phyloP scores from a whole-genome alignment of 257 asterid species.

The Solanum dulcamara region DNA sequence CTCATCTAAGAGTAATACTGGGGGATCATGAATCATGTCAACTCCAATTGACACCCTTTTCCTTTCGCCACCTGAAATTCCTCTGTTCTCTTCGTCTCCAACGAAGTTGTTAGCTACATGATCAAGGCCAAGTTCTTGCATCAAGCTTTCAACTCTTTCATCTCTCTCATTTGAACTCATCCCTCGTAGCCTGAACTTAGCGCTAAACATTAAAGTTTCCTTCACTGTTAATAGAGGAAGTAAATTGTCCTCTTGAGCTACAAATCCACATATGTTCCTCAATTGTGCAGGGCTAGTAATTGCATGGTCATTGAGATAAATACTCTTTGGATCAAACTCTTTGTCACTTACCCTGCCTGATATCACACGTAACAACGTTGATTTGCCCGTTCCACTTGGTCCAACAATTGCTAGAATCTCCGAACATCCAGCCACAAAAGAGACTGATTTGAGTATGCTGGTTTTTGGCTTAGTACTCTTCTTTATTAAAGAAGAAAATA shows the following conservation, averaged over 20 bases:
- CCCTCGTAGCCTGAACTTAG: slow-evolving; percentile 51
- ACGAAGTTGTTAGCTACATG: slow-evolving; percentile 62
- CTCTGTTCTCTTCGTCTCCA: slow-evolving; percentile 78
- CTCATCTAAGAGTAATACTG: slow-evolving; percentile 63
- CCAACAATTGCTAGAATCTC: slow-evolving; percentile 69
- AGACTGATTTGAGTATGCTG: slow-evolving; percentile 52
- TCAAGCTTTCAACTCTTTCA: slow-evolving; percentile 43
- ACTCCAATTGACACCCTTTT: slow-evolving; percentile 79
- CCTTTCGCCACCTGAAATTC: slow-evolving; percentile 80
- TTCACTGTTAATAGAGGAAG: slow-evolving; percentile 71
- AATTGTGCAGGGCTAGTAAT: slow-evolving; percentile 37
- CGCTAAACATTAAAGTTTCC: slow-evolving; percentile 62
- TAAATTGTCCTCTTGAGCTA: slow-evolving; percentile 72
- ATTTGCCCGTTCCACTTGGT: slow-evolving; percentile 87
- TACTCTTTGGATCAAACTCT: slow-evolving; percentile 39
- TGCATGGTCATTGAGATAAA: slow-evolving; percentile 30
- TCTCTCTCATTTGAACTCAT: slow-evolving; percentile 31
- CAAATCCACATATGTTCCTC: slow-evolving; percentile 71
- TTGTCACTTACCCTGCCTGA: slow-evolving; percentile 49
- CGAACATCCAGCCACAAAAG: slow-evolving; percentile 54
- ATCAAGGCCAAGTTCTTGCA: slow-evolving; percentile 78
- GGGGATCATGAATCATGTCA: slow-evolving; percentile 77
- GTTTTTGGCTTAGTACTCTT: slow-evolving; percentile 22
- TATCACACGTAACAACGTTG: slow-evolving; percentile 48
- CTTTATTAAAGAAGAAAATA: slow-evolving; percentile 10